Percentiles rank a stretch among this genome's conserved stretches.
These are phyloP conservation scores for Rhizophagus clarus DNA, from an alignment of 192 early-diverging fungal genomes.

Conservation along the genomic window DNA sequence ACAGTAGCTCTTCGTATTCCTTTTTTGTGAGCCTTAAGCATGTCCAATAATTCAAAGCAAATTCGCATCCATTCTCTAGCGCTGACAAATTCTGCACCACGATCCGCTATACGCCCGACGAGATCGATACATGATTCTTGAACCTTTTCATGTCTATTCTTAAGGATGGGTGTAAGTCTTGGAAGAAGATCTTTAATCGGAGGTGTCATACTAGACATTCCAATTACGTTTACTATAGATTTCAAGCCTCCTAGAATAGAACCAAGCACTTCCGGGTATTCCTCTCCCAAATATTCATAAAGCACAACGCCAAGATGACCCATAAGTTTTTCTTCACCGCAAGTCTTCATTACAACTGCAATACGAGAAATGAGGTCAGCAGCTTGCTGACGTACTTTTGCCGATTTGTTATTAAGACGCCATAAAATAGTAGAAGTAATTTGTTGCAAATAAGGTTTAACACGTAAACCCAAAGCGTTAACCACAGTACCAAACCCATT, in stretches of 20 bases:
- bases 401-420: constrained; percentile 96
- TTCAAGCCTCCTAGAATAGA: constrained; percentile 91
- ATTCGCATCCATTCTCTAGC: constrained; percentile 99
- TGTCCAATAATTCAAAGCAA: constrained; percentile 96
- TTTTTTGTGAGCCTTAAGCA: constrained; percentile 95
- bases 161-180: constrained; percentile 95
- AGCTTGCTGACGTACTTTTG: constrained; percentile 95
- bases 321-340: constrained; percentile 96
- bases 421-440: constrained; percentile 94
- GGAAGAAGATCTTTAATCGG: constrained; percentile 97
- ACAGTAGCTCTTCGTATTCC: constrained; percentile 95
- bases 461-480: constrained; percentile 84
- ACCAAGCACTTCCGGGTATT: constrained; percentile 98
- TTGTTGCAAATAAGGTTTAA: constrained; percentile 92
- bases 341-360: constrained; percentile 90
- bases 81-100: constrained; percentile 94
- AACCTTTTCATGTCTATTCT: constrained; percentile 88
- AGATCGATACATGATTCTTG: constrained; percentile 74
- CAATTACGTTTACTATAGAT: constrained; percentile 96
- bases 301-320: constrained; percentile 88
- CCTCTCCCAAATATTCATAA: constrained; percentile 98
- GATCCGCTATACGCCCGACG: constrained; percentile 98
- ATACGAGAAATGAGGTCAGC: constrained; percentile 95
- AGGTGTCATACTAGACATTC: constrained; percentile 97
- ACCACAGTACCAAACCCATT: constrained; percentile 97